phyloP scores from a whole-genome alignment of 1,284 basidiomycete species.

The Irpex sp. region DNA sequence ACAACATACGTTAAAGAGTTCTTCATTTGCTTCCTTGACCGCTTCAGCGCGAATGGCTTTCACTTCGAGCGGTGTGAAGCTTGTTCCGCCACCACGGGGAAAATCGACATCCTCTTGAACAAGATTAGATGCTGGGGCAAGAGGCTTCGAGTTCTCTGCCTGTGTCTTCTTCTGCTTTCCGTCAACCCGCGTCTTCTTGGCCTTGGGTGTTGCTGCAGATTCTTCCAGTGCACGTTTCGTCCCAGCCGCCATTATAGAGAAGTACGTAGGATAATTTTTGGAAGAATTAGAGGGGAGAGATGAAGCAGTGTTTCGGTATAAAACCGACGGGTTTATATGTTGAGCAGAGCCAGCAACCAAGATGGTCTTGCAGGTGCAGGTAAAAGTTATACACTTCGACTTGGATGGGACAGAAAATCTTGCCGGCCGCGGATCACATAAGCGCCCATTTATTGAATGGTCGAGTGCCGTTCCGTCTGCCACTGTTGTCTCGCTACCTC shows the following conservation, averaged over 20 bases:
- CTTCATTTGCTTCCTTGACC: constrained; percentile 78
- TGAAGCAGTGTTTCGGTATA: too few species aligned
- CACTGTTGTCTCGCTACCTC: neutral
- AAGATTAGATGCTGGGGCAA: constrained; percentile 35
- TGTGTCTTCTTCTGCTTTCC: constrained; percentile 26
- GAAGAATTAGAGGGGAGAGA: neutral
- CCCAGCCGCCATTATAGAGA: constrained; percentile 19
- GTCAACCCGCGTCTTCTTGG: constrained; percentile 52
- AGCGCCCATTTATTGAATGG: neutral
- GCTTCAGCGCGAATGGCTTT: constrained; percentile 86
- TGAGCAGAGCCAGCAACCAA: neutral
- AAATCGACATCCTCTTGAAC: constrained; percentile 86
- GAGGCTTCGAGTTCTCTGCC: constrained; percentile 18
- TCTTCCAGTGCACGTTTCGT: constrained; percentile 64
- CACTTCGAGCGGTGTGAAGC: constrained; percentile 88
- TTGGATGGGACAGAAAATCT: neutral
- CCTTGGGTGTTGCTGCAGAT: constrained; percentile 37
- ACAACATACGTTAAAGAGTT: constrained; percentile 60
- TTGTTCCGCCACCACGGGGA: constrained; percentile 85
- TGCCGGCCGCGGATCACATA: neutral
- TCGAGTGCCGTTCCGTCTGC: neutral
- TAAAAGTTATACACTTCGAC: too few species aligned
- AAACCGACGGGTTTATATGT: neutral
- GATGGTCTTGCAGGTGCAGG: neutral
- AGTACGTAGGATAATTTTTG: neutral